Conservation (phyloP, 169 alveolate species). For the Plasmodium yoelii region DNA sequence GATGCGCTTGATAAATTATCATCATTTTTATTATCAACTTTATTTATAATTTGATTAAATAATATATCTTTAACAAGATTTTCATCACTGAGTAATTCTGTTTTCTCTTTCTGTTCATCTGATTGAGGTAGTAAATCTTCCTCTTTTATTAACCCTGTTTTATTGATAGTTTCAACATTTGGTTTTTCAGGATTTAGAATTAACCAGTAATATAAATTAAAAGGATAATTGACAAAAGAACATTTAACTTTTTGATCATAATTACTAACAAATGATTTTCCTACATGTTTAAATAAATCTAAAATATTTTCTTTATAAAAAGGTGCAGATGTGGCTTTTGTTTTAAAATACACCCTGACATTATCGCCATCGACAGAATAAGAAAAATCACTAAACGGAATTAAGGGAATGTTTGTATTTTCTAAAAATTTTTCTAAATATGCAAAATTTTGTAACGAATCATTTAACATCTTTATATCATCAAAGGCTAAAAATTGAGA, state of each 20-base stretch:
- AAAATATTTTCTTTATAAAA: slow-evolving; percentile 58
- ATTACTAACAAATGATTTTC: slow-evolving; percentile 30
- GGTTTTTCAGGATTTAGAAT: slow-evolving; percentile 70
- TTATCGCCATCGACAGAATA: not conserved
- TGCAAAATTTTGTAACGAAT: slow-evolving; percentile 36
- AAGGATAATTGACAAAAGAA: slow-evolving; percentile 54
- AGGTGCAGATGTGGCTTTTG: slow-evolving; percentile 54
- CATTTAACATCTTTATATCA: slow-evolving; percentile 9
- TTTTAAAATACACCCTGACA: slow-evolving; percentile 17
- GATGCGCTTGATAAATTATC: not conserved
- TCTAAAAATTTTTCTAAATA: slow-evolving; percentile 55
- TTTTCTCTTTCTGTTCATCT: slow-evolving; percentile 4
- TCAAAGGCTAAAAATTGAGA: not conserved
- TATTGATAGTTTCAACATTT: slow-evolving; percentile 16
- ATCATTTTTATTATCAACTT: not conserved
- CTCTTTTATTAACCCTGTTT: slow-evolving; percentile 42
- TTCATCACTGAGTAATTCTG: slow-evolving; percentile 16
- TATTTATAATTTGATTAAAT: slow-evolving; percentile 1
- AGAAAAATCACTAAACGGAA: slow-evolving; percentile 41
- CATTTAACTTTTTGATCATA: slow-evolving; percentile 59
- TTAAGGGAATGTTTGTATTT: slow-evolving; percentile 28
- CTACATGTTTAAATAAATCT: slow-evolving; percentile 59
- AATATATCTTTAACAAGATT: slow-evolving; percentile 21
- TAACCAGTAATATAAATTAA: slow-evolving; percentile 56
- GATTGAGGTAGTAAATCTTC: slow-evolving; percentile 35